A percentile compares a stretch with the other conserved stretches of the same genome.
phyloP scores from a whole-genome alignment of 2,329 filamentous ascomycete genomes.

The Aureobasidium sp. region DNA sequence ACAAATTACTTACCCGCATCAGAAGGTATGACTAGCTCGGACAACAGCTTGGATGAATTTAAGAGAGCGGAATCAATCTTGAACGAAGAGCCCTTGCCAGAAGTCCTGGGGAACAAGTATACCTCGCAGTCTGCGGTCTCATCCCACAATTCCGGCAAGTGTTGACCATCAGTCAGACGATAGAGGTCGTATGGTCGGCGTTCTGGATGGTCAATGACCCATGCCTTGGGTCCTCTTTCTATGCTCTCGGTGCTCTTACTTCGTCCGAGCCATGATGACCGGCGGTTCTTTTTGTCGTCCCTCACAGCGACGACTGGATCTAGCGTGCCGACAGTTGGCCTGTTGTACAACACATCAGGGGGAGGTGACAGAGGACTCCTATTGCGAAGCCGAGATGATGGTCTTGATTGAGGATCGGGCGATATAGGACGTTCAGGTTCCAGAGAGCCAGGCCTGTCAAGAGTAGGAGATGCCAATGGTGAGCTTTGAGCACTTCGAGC shows the following conservation, averaged over 20 bases:
- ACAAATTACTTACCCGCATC: constrained; percentile 16
- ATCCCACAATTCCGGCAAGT: constrained; percentile 56
- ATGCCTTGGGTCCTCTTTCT: constrained; percentile 40
- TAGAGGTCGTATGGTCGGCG: constrained; percentile 50
- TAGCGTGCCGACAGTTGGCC: not conserved
- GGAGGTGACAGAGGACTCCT: not conserved
- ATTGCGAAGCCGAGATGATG: constrained; percentile 2
- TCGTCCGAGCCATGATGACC: constrained; percentile 27
- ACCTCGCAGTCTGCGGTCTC: constrained; percentile 55
- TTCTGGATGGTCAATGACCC: constrained; percentile 53
- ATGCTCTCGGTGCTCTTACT: constrained; percentile 27
- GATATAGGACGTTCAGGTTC: not conserved
- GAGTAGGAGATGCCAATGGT: not conserved
- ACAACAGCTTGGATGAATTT: constrained; percentile 47
- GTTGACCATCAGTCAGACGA: constrained; percentile 44
- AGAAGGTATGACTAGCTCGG: not conserved
- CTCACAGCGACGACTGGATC: not conserved
- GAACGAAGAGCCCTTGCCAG: constrained; percentile 53
- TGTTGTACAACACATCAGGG: not conserved
- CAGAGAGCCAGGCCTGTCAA: not conserved
- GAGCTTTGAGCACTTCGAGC: not conserved
- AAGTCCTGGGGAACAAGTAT: constrained; percentile 53
- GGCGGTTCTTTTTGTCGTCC: constrained; percentile 26
- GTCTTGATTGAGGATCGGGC: not conserved
- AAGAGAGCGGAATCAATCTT: constrained; percentile 54